Evolutionary conservation across 345 rosid species (phyloP).

Genomic region (Luvunga scandens): DNA sequence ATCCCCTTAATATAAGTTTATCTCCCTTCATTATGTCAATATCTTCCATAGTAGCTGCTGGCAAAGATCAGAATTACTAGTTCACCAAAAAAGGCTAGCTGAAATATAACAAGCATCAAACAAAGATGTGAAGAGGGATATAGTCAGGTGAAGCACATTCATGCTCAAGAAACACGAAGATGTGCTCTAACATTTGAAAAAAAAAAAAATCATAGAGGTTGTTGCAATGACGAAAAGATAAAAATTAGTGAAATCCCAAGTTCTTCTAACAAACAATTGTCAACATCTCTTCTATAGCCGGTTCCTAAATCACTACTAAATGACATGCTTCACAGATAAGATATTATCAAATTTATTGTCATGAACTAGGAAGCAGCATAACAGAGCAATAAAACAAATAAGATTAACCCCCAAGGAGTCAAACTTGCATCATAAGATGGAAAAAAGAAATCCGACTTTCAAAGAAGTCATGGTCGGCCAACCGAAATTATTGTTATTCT

Average conservation of each 20-base stretch:
- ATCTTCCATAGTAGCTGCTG: conserved; percentile 14
- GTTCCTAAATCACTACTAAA: neutral
- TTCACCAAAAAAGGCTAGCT: neutral
- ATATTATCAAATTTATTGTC: too few species aligned
- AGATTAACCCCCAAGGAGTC: too few species aligned
- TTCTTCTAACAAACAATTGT: neutral
- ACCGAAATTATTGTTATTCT: too few species aligned
- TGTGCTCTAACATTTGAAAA: neutral
- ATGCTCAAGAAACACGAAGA: neutral
- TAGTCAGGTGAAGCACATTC: neutral
- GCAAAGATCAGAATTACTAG: neutral
- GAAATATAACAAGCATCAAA: neutral
- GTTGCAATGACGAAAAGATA: neutral
- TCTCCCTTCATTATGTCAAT: conserved; percentile 47
- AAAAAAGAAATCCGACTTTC: too few species aligned
- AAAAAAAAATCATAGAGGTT: neutral
- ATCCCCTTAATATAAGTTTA: conserved; percentile 68
- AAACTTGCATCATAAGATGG: too few species aligned
- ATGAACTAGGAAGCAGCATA: neutral
- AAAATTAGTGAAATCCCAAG: neutral
- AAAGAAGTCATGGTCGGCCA: too few species aligned
- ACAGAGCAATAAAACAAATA: neutral
- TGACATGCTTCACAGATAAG: neutral
- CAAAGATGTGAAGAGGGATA: neutral
- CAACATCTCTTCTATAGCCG: neutral